These are phyloP conservation scores for Alternaria arbusti DNA, from an alignment of 2,329 filamentous ascomycete species.

Conservation along the genomic window DNA sequence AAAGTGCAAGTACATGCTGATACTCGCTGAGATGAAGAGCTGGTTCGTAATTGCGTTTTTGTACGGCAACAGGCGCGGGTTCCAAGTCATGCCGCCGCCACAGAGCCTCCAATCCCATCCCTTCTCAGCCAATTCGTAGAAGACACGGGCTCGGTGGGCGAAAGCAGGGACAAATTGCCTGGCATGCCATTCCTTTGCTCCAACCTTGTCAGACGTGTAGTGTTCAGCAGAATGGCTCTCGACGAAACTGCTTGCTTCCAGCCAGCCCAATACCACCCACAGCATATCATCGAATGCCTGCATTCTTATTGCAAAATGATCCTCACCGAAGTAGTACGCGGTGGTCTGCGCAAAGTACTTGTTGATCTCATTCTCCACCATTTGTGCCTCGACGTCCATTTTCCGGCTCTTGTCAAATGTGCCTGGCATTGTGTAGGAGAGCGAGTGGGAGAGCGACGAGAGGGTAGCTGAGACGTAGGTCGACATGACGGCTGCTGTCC, in stretches of 20 bases:
- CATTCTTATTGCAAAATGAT: slow-evolving; percentile 74
- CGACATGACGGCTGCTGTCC: slow-evolving; percentile 85
- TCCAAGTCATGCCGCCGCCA: slow-evolving; percentile 90
- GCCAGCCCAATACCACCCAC: slow-evolving; percentile 92
- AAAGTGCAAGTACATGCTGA: slow-evolving; percentile 89
- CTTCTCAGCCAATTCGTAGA: slow-evolving; percentile 78
- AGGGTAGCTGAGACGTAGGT: slow-evolving; percentile 79
- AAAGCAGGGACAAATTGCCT: slow-evolving; percentile 76
- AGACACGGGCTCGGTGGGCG: slow-evolving; percentile 80
- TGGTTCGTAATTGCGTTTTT: slow-evolving; percentile 98
- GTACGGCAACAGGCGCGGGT: slow-evolving; percentile 75
- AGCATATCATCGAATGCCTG: slow-evolving; percentile 93
- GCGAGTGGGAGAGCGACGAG: slow-evolving; percentile 70
- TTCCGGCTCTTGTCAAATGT: slow-evolving; percentile 36
- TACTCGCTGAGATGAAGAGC: slow-evolving; percentile 82
- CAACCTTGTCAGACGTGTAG: slow-evolving; percentile 50
- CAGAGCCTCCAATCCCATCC: slow-evolving; percentile 87
- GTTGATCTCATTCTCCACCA: slow-evolving; percentile 79
- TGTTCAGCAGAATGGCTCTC: slow-evolving; percentile 70
- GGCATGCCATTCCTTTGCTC: slow-evolving; percentile 69
- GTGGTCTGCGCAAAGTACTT: slow-evolving; percentile 79
- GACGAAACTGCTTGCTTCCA: slow-evolving; percentile 81
- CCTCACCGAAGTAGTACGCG: slow-evolving; percentile 85
- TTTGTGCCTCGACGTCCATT: slow-evolving; percentile 49
- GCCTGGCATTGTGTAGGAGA: slow-evolving; percentile 53